Evolutionary conservation across 306 rosid genomes (phyloP).

Genomic region (Dryas drummondii): DNA sequence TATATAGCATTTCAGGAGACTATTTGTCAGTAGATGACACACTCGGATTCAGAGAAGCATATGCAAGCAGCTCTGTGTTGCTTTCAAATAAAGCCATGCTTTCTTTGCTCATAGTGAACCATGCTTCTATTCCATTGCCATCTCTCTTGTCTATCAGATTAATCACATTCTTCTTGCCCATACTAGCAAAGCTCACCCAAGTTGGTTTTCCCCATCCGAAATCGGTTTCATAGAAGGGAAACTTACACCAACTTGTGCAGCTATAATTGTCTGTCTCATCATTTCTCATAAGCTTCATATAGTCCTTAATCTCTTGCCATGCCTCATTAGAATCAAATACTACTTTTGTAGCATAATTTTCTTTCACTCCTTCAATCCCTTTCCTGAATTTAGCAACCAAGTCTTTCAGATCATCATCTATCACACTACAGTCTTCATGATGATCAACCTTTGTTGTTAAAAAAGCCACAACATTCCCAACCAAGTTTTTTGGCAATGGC

Average conservation of each 20-base stretch:
- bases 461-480: conserved; percentile 22
- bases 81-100: conserved; percentile 21
- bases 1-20: too few relatives aligned
- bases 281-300: not conserved
- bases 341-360: not conserved
- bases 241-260: conserved; percentile 30
- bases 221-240: conserved; percentile 23
- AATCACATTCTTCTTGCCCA: conserved; percentile 1
- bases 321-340: not conserved
- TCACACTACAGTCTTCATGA: not conserved
- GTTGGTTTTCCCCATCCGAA: conserved; percentile 40
- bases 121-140: conserved; percentile 31
- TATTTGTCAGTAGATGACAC: not conserved
- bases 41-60: conserved; percentile 21
- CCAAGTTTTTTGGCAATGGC: conserved; percentile 18
- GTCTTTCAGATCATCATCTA: conserved; percentile 3
- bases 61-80: conserved; percentile 26
- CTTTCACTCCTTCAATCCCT: conserved; percentile 3
- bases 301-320: conserved; percentile 7
- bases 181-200: conserved; percentile 26
- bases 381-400: conserved; percentile 9
- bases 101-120: conserved; percentile 23
- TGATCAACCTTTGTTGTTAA: not conserved
- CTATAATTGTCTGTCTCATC: not conserved
- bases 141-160: conserved; percentile 27